phyloP scores from a whole-genome alignment of 225 moss, liverwort and hornwort genomes.

The Polytrichum commune region DNA sequence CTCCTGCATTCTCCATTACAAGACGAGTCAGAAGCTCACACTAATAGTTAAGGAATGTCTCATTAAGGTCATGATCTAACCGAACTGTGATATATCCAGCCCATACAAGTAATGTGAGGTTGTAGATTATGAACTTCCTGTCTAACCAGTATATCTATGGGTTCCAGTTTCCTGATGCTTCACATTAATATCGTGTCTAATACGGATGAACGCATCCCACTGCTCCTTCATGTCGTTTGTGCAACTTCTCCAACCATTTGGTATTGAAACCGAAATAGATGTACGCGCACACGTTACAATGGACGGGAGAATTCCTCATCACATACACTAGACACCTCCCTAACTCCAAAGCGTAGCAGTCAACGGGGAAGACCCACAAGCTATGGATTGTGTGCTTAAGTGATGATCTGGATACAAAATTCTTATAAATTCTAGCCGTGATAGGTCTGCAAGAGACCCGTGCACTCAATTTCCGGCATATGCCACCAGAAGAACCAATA shows the following conservation, averaged over 20 bases:
- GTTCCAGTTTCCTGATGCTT: not conserved
- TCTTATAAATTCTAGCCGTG: not conserved
- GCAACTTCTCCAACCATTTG: not conserved
- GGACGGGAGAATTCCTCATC: not conserved
- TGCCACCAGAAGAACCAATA: not conserved
- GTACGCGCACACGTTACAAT: not conserved
- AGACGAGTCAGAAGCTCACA: not conserved
- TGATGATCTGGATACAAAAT: not conserved
- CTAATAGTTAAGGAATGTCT: slow-evolving; percentile 1
- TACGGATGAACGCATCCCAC: not conserved
- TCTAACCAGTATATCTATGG: not conserved
- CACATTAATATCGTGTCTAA: not conserved
- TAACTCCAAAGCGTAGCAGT: not conserved
- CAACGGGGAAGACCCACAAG: not conserved
- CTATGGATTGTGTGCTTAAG: not conserved
- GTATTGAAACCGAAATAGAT: not conserved
- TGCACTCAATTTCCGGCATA: not conserved
- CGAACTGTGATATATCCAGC: slow-evolving; percentile 3
- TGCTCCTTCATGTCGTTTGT: not conserved
- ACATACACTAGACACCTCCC: not conserved
- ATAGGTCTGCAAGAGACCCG: not conserved
- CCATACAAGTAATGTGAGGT: not conserved
- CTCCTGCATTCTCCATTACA: no score
- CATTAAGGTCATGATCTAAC: slow-evolving; percentile 1
- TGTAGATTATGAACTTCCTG: not conserved